A percentile compares a stretch with the other conserved stretches of the same genome.
phyloP scores from a whole-genome alignment of 2,329 filamentous ascomycete species.

The Botrytis hyacinthi region DNA sequence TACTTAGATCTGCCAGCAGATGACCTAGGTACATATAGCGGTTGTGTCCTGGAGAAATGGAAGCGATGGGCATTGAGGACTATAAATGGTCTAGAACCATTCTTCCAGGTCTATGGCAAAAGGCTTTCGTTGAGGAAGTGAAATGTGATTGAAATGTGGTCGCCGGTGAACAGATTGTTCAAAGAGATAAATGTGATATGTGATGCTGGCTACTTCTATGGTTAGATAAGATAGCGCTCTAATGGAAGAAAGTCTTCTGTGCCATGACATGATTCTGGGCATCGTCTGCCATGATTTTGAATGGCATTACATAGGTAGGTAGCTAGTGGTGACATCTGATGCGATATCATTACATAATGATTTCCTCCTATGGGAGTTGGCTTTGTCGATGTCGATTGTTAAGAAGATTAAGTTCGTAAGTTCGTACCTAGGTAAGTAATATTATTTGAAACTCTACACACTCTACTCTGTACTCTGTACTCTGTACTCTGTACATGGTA shows the following conservation, averaged over 20 bases:
- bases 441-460: background rate
- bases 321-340: background rate
- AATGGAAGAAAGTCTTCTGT: background rate
- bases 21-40: background rate
- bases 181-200: background rate
- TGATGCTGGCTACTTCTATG: background rate
- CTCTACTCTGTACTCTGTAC: background rate
- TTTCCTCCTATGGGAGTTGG: background rate
- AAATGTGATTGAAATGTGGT: background rate
- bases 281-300: too few relatives aligned
- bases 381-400: background rate
- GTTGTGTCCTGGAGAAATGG: background rate
- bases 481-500: background rate
- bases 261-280: background rate
- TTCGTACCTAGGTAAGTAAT: background rate
- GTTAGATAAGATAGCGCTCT: background rate
- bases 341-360: background rate
- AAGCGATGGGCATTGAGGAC: background rate
- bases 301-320: too few relatives aligned
- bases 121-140: background rate
- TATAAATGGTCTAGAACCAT: slow-evolving; percentile 1
- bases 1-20: slow-evolving; percentile 15
- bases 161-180: background rate
- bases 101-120: background rate
- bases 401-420: background rate